Evolutionary conservation across 2,329 filamentous ascomycete genomes (phyloP), one percentile per base, ranked within the genome.

Genomic region (Tolypocladium ovalisporum): DNA sequence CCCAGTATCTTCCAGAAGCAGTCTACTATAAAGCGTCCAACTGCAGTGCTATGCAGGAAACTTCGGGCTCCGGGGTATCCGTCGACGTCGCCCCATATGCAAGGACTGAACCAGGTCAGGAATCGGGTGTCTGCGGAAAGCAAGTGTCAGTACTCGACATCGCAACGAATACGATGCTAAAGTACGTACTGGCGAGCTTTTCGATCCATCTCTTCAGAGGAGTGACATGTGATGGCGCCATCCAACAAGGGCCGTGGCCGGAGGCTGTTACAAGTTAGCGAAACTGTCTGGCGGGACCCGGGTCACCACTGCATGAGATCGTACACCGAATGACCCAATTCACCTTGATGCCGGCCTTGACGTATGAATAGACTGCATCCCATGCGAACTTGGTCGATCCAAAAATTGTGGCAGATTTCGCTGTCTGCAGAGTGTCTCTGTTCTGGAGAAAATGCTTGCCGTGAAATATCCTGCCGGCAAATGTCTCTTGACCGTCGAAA

Each of bases 61-160:
- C 69, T 65, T 4, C 83, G 76, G 2, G 82, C 73, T 13, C 71
- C 72, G 15, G 76, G 72, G 61, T 79, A 87, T 1, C 85, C 86
- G 64, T 84, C 85, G 2, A 77, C 79, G 1, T 77, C 74, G 5
- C 84, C 86, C 85, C 86, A 92, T 17, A 87, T 79, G 66, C 87
- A 91, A 0, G 89, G 88, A 55, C 82, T 85, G 69, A 92, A 84
- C 84, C 86, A 90, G 2, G 83, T 87, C 56, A 91, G 71, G 61
- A 88, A 77, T 0, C 88, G 83, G 0, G 82, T 86, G 36, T 78
- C 75, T 76, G 55, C n/a, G 10, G 4, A 51, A n/a, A 36, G 19
- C 34, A 44, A 19, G 42, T 85, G 81, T 52, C 47, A 52, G 47
- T 9, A 3, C 10, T 6, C 2, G 5, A 35, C 9, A 10, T 9